phyloP scores from a whole-genome alignment of 2,329 filamentous ascomycete species.

The Calonectria leucothoes region DNA sequence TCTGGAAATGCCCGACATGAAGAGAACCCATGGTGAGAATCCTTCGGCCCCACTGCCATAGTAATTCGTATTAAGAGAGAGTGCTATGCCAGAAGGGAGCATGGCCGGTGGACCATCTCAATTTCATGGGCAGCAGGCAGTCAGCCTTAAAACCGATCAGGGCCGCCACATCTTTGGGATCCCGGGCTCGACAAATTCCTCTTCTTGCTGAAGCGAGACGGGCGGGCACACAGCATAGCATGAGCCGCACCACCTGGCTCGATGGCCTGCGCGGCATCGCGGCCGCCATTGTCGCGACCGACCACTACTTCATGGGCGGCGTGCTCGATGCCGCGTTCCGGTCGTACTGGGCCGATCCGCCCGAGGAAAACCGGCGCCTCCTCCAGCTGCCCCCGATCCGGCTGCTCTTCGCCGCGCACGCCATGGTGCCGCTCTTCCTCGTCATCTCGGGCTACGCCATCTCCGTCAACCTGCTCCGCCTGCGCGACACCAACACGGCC shows the following conservation, averaged over 20 bases:
- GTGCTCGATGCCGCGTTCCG: slow-evolving; percentile 19
- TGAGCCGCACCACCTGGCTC: slow-evolving; percentile 24
- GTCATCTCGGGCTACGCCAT: slow-evolving; percentile 27
- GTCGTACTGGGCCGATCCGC: slow-evolving; percentile 24
- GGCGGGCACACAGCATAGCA: not conserved
- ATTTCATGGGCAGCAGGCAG: not conserved
- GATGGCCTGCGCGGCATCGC: slow-evolving; percentile 27
- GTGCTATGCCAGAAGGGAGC: not conserved
- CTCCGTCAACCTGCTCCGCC: slow-evolving; percentile 18
- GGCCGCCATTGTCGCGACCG: slow-evolving; percentile 21
- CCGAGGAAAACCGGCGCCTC: slow-evolving; percentile 23
- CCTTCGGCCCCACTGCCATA: not conserved
- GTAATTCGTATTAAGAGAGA: not conserved
- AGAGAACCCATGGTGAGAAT: not conserved
- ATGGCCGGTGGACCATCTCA: not conserved
- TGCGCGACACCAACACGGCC: slow-evolving; percentile 15
- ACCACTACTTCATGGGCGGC: slow-evolving; percentile 28
- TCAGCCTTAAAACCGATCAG: not conserved
- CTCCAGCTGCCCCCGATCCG: slow-evolving; percentile 27
- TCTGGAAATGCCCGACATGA: not conserved
- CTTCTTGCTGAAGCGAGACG: too few relatives aligned
- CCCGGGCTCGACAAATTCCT: not conserved
- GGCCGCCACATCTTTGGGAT: too few relatives aligned
- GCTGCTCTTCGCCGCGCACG: slow-evolving; percentile 20
- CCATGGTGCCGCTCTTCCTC: slow-evolving; percentile 24